Evolutionary conservation across 2,329 filamentous ascomycete species (phyloP), one percentile per base, ranked within the genome.

Genomic region (Parastagonospora avenae): DNA sequence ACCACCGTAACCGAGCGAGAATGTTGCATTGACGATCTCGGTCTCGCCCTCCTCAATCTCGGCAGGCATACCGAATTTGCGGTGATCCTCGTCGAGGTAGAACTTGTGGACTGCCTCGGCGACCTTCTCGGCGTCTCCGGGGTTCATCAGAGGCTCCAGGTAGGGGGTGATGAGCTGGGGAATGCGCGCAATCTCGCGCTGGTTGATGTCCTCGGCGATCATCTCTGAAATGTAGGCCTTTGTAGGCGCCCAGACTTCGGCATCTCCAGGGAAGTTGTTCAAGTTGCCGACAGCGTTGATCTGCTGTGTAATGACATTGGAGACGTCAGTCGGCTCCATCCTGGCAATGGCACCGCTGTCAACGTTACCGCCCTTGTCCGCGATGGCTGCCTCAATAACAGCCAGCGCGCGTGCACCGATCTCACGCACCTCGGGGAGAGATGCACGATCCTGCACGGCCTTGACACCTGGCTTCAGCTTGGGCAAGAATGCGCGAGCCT

Each of bases 11-110:
- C 92, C 94, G 19, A 99, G 85, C 15, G 94, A 99, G 80, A 99
- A 99, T 71, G 94, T 89, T 39, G 94, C 93, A 67, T 99, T 97
- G 72, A 99, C 94, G 70, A 99, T 96, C 76, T 97, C 94, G 16
- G 88, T 82, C 77, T 99, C 94, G 52, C 92, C 92, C 54, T 95
- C 91, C 54, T 97, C 91, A 55, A 94, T 91, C 74, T 92, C 90
- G 59, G 90, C 82, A 2, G 92, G 90, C 46, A 88, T 85, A 58
- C 92, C 93, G 65, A 86, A 95, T 70, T 91, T 94, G 74, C 91
- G 90, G 67, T 91, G 81, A 62, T 97, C 93, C 75, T 97, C 92
- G 0, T 87, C 86, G 19, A 93, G 70, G 69, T 90, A 97, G 77
- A 88, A 85, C 54, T 87, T 75, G 73, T 96, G 84, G n/a, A 97